Percentiles rank a stretch among this genome's conserved stretches.
Conservation (phyloP, 140 eudicot species). For the Ambrosia hybrid region DNA sequence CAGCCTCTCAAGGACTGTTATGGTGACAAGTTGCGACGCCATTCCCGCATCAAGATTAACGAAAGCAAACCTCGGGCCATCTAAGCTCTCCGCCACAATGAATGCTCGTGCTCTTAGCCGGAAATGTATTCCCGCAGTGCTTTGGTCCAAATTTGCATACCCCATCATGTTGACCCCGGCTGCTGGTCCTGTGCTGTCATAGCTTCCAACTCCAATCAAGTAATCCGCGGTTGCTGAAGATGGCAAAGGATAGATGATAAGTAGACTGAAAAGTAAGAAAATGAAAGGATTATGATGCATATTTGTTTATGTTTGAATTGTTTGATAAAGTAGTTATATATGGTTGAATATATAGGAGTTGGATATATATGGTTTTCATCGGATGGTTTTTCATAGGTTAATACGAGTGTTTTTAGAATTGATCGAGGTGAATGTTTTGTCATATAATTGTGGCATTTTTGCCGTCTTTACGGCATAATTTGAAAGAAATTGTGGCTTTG, state of each 20-base stretch:
- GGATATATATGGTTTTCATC: slow-evolving; percentile 40
- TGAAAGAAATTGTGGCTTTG: background rate
- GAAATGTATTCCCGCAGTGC: slow-evolving; percentile 63
- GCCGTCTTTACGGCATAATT: slow-evolving; percentile 16
- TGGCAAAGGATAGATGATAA: slow-evolving; percentile 8
- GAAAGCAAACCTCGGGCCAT: slow-evolving; percentile 52
- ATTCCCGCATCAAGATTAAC: slow-evolving; percentile 78
- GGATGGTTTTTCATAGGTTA: slow-evolving; percentile 37
- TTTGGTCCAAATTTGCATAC: slow-evolving; percentile 60
- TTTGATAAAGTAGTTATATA: background rate
- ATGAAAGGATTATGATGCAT: slow-evolving; percentile 19
- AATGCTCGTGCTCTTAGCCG: slow-evolving; percentile 69
- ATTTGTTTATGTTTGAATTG: slow-evolving; percentile 16
- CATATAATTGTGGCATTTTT: slow-evolving; percentile 24
- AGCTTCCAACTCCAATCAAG: slow-evolving; percentile 76
- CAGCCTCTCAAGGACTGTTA: slow-evolving; percentile 58
- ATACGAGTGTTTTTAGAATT: slow-evolving; percentile 36
- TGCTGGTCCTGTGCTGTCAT: slow-evolving; percentile 80
- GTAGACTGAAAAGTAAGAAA: slow-evolving; percentile 22
- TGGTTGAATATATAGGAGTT: slow-evolving; percentile 26
- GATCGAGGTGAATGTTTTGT: slow-evolving; percentile 37
- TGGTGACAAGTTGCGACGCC: slow-evolving; percentile 80
- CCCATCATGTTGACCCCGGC: slow-evolving; percentile 88
- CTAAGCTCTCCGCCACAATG: slow-evolving; percentile 57
- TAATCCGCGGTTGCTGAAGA: slow-evolving; percentile 39